phyloP scores from a whole-genome alignment of 2,329 filamentous ascomycete genomes.

The Colletotrichum lentis region DNA sequence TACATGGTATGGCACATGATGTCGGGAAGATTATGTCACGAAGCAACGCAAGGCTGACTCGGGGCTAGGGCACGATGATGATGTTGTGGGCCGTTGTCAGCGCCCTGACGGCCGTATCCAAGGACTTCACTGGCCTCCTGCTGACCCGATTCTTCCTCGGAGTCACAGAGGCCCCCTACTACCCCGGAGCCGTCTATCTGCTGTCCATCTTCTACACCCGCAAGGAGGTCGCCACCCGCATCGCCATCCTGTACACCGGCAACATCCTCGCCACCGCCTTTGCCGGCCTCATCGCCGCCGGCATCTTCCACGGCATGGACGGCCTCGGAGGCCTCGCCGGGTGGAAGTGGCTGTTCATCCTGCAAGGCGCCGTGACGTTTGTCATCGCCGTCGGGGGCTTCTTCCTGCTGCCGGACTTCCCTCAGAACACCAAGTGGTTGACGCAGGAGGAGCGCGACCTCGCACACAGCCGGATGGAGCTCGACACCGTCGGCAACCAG shows the following conservation, averaged over 20 bases:
- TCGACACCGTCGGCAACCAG: constrained; percentile 42
- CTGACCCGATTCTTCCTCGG: constrained; percentile 50
- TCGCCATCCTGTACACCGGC: constrained; percentile 66
- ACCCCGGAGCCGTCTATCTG: constrained; percentile 56
- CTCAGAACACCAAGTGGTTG: constrained; percentile 40
- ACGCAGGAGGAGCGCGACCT: constrained; percentile 40
- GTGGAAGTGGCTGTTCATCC: constrained; percentile 56
- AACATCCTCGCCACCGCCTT: constrained; percentile 74
- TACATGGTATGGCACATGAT: constrained; percentile 30
- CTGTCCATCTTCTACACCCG: constrained; percentile 71
- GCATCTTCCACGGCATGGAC: constrained; percentile 67
- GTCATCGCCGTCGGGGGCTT: constrained; percentile 36
- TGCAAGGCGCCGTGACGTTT: constrained; percentile 52
- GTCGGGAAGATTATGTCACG: too few species aligned
- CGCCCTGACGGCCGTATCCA: constrained; percentile 47
- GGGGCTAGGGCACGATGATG: constrained; percentile 36
- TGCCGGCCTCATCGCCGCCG: constrained; percentile 69
- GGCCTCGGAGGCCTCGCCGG: constrained; percentile 47
- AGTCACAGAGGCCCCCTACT: constrained; percentile 46
- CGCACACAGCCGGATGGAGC: constrained; percentile 40
- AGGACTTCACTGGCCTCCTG: constrained; percentile 46
- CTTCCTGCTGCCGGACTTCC: constrained; percentile 41
- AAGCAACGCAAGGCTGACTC: too few species aligned
- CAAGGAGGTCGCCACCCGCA: constrained; percentile 69
- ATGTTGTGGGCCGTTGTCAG: constrained; percentile 39